phyloP scores from a whole-genome alignment of 2,329 filamentous ascomycete species.

The Hypomyces perniciosus region DNA sequence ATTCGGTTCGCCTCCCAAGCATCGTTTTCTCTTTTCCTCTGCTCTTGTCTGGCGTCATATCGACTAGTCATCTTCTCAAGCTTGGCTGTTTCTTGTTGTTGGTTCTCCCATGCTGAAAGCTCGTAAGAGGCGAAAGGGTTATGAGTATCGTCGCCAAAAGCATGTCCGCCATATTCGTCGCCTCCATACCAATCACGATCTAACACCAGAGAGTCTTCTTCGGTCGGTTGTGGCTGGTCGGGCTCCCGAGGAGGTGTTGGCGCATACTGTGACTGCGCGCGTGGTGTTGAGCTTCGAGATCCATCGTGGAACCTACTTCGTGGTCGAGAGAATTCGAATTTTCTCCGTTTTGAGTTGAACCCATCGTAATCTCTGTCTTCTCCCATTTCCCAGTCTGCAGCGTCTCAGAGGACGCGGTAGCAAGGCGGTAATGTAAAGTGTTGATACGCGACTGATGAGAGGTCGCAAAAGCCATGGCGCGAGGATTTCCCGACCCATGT shows the following conservation, averaged over 20 bases:
- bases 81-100: conserved; percentile 71
- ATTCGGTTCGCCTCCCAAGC: conserved; percentile 99
- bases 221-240: conserved; percentile 54
- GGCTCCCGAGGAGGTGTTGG: conserved; percentile 32
- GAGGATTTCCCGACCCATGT: conserved; percentile 21
- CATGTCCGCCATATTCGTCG: conserved; percentile 74
- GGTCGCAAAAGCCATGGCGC: conserved; percentile 7
- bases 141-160: conserved; percentile 85
- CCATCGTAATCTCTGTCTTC: conserved; percentile 33
- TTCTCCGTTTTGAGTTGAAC: conserved; percentile 34
- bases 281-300: conserved; percentile 29
- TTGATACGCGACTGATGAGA: conserved; percentile 6
- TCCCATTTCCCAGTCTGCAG: conserved; percentile 22
- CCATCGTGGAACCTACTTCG: conserved; percentile 26
- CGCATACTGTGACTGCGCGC: conserved; percentile 33
- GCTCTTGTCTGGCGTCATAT: conserved; percentile 63
- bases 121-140: conserved; percentile 81
- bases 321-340: conserved; percentile 28
- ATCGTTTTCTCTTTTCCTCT: conserved; percentile 91
- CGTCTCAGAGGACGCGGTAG: neutral
- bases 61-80: conserved; percentile 74
- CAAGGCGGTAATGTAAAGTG: conserved; percentile 4
- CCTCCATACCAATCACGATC: conserved; percentile 92
- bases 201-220: conserved; percentile 67
- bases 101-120: conserved; percentile 65